Conservation (phyloP, 805 yeast genomes). For the Yamadazyma tumulicola region DNA sequence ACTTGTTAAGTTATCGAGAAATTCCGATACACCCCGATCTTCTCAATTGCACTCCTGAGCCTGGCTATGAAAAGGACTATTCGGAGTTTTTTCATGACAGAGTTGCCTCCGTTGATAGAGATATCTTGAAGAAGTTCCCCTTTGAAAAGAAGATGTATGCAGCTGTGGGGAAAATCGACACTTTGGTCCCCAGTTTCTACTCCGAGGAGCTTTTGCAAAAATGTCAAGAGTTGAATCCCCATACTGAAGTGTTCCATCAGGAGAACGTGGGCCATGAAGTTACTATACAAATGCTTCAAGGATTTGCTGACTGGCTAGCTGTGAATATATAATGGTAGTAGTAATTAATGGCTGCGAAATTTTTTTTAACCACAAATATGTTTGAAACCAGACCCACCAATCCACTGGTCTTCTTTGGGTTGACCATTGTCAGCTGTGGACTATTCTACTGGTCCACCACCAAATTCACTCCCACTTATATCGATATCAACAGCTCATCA, state of each 20-base stretch:
- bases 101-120: conserved; percentile 24
- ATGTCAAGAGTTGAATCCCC: conserved; percentile 22
- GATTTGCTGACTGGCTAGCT: conserved; percentile 30
- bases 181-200: conserved; percentile 33
- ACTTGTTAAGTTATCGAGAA: conserved; percentile 25
- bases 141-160: conserved; percentile 31
- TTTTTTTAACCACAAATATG: conserved; percentile 5
- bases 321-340: background rate
- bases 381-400: background rate
- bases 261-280: conserved; percentile 31
- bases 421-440: background rate
- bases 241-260: conserved; percentile 25
- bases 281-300: conserved; percentile 31
- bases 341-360: no score
- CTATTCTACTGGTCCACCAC: conserved; percentile 2
- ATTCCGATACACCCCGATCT: conserved; percentile 27
- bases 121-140: conserved; percentile 33
- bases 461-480: background rate
- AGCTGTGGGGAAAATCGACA: conserved; percentile 32
- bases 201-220: conserved; percentile 29
- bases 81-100: conserved; percentile 33
- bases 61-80: conserved; percentile 18
- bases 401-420: conserved; percentile 2
- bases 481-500: conserved; percentile 3
- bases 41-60: no score